These are phyloP conservation scores for Plenodomus biglobosus DNA, from an alignment of 2,329 filamentous ascomycete species.

Conservation along the genomic window DNA sequence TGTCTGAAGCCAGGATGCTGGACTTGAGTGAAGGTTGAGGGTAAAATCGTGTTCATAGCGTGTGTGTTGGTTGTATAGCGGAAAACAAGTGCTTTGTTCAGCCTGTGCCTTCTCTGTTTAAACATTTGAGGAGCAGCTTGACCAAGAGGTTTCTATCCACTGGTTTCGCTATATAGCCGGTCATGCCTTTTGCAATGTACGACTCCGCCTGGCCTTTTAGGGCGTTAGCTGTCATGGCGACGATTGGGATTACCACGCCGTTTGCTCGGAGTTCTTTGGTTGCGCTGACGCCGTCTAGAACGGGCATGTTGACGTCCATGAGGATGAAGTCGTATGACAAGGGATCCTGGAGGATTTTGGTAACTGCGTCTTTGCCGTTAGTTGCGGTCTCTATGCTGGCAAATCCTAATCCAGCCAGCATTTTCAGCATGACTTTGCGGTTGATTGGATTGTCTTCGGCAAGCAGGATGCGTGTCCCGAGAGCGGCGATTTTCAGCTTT, in stretches of 20 bases:
- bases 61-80: too few relatives aligned
- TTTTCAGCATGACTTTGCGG: constrained; percentile 52
- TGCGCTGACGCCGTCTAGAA: constrained; percentile 34
- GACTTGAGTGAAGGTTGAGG: too few relatives aligned
- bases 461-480: constrained; percentile 39
- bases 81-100: too few relatives aligned
- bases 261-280: constrained; percentile 31
- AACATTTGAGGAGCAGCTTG: constrained; percentile 42
- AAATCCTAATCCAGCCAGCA: constrained; percentile 45
- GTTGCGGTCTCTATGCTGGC: constrained; percentile 41
- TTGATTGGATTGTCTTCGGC: constrained; percentile 55
- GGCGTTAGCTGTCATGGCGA: constrained; percentile 60
- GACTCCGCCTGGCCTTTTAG: constrained; percentile 58
- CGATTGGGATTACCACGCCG: constrained; percentile 46
- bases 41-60: too few relatives aligned
- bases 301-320: constrained; percentile 44
- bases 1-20: too few relatives aligned
- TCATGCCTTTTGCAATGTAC: constrained; percentile 58
- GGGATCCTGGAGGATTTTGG: constrained; percentile 13
- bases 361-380: constrained; percentile 49
- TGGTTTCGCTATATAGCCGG: constrained; percentile 59
- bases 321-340: constrained; percentile 34
- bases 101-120: constrained; percentile 11
- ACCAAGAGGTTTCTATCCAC: constrained; percentile 54
- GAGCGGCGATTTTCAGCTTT: constrained; percentile 24